phyloP scores from a whole-genome alignment of 106 monocot genomes.

The Xerophyta viscosa region DNA sequence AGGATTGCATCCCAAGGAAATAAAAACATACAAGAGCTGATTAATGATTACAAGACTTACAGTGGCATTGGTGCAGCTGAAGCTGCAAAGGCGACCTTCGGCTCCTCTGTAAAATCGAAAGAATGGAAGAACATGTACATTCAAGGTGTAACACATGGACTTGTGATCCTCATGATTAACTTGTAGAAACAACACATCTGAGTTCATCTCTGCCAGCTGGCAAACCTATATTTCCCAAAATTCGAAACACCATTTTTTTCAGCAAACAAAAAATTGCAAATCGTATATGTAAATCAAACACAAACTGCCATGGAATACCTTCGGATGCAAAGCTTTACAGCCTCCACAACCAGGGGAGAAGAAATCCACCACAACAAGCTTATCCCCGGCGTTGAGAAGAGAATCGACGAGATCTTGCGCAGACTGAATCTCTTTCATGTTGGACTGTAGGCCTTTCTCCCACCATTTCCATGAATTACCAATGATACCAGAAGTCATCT shows the following conservation, averaged over 20 bases:
- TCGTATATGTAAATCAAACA: neutral
- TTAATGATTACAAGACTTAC: too few species aligned
- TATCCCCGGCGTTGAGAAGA: constrained; percentile 45
- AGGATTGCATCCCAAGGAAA: too few species aligned
- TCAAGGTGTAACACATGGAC: constrained; percentile 89
- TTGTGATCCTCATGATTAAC: constrained; percentile 85
- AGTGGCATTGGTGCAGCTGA: constrained; percentile 96
- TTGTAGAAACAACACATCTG: constrained; percentile 73
- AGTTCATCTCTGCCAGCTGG: constrained; percentile 78
- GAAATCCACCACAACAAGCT: constrained; percentile 81
- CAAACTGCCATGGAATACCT: constrained; percentile 23
- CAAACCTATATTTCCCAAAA: constrained; percentile 54
- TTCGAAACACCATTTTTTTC: too few species aligned
- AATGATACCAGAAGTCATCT: constrained; percentile 43
- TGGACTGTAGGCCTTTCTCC: constrained; percentile 72
- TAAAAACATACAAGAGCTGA: too few species aligned
- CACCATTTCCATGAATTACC: constrained; percentile 73
- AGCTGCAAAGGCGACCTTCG: constrained; percentile 81
- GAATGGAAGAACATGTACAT: constrained; percentile 93
- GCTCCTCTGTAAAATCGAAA: constrained; percentile 95
- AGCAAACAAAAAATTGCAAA: too few species aligned
- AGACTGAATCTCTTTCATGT: constrained; percentile 85
- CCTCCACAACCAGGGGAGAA: constrained; percentile 93
- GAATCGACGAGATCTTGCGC: constrained; percentile 78
- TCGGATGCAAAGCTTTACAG: constrained; percentile 81